phyloP scores from a whole-genome alignment of 2,329 filamentous ascomycete species.

The Juglanconis sp. region DNA sequence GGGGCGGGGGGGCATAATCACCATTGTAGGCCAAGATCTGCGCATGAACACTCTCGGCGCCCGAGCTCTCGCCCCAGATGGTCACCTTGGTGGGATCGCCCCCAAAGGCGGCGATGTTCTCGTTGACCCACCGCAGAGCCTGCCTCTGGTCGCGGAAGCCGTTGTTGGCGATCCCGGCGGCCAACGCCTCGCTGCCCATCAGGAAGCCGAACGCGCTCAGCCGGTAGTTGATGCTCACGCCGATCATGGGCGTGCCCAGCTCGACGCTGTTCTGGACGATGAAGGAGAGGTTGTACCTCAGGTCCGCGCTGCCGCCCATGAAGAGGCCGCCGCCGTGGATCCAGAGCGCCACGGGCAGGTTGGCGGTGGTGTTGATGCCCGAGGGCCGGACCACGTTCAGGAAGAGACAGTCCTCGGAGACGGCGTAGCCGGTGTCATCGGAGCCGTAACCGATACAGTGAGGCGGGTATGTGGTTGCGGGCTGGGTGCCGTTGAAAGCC shows the following conservation, averaged over 20 bases:
- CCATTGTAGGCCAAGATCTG: constrained; percentile 49
- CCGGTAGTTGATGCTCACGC: constrained; percentile 48
- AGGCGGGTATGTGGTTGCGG: constrained; percentile 44
- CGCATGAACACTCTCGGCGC: constrained; percentile 41
- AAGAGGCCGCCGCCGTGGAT: constrained; percentile 44
- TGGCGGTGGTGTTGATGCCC: constrained; percentile 35
- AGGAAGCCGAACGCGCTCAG: constrained; percentile 47
- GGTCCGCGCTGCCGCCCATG: constrained; percentile 33
- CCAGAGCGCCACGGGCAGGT: constrained; percentile 56
- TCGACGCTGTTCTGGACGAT: constrained; percentile 48
- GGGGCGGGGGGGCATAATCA: not conserved
- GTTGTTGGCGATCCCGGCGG: constrained; percentile 44
- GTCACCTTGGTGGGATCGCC: constrained; percentile 45
- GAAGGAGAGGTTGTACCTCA: constrained; percentile 59
- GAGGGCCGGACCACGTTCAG: constrained; percentile 56
- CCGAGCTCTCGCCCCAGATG: constrained; percentile 50
- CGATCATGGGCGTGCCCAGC: constrained; percentile 46
- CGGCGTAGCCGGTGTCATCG: constrained; percentile 22
- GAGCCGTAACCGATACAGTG: constrained; percentile 50
- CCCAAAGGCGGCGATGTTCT: constrained; percentile 43
- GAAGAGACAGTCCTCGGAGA: constrained; percentile 56
- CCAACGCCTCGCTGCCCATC: constrained; percentile 35
- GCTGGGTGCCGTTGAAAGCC: constrained; percentile 36
- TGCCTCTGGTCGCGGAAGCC: constrained; percentile 46
- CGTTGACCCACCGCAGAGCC: constrained; percentile 45